Evolutionary conservation across 306 rosid genomes (phyloP).

Genomic region (Argentina anserina): DNA sequence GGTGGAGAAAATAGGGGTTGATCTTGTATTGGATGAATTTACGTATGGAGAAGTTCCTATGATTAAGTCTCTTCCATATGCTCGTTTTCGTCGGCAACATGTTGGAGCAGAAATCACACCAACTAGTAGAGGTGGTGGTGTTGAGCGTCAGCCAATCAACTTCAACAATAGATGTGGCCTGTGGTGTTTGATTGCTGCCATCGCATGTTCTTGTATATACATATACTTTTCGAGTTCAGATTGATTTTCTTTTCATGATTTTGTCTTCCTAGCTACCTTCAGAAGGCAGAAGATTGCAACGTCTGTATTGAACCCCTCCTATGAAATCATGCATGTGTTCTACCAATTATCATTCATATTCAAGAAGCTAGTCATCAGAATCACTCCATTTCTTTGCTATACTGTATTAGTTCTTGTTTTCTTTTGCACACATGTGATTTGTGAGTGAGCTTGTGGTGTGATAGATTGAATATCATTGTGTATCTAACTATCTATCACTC

Average conservation of each 20-base stretch:
- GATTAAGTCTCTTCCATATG: neutral
- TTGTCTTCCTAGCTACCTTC: neutral
- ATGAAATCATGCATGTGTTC: no score
- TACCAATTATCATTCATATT: no score
- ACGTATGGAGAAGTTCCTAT: neutral
- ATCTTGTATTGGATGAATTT: neutral
- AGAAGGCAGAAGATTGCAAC: neutral
- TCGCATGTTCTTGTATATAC: neutral
- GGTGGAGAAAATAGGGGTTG: slow-evolving; percentile 19
- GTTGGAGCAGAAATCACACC: neutral
- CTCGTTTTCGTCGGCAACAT: neutral
- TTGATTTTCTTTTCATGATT: neutral
- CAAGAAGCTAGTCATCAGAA: neutral
- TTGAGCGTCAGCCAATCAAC: neutral
- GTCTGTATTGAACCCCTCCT: neutral
- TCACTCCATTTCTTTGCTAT: neutral
- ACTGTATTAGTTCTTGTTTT: no score
- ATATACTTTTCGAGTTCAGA: neutral
- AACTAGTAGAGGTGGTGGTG: neutral
- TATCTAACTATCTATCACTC: no score
- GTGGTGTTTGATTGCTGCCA: neutral
- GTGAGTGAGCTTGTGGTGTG: no score
- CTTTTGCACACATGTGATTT: no score
- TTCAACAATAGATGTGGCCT: neutral
- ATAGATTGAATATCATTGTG: no score